phyloP scores from a whole-genome alignment of 1,139 yeast genomes.

The Blastobotrys elegans region DNA sequence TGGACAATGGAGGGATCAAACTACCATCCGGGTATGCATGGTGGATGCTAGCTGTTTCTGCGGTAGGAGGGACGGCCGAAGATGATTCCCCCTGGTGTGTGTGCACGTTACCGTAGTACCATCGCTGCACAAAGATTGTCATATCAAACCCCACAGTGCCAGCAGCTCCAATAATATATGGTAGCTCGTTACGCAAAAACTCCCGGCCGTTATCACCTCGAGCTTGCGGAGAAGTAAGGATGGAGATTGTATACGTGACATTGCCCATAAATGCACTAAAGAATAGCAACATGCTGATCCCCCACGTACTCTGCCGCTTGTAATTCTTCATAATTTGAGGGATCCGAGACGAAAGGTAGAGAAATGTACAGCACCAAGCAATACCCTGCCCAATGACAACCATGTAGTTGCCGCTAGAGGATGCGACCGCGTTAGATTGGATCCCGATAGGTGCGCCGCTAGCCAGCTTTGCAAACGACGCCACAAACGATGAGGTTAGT shows the following conservation, averaged over 20 bases:
- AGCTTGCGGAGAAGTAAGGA: constrained; percentile 45
- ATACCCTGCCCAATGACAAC: constrained; percentile 40
- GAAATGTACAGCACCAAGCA: constrained; percentile 78
- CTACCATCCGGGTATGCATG: constrained; percentile 14
- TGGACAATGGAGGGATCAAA: constrained; percentile 5
- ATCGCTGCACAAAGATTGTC: constrained; percentile 63
- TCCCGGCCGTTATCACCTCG: constrained; percentile 36
- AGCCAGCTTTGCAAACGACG: constrained; percentile 26
- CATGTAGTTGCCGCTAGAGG: constrained; percentile 20
- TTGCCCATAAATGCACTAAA: constrained; percentile 78
- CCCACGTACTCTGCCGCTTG: constrained; percentile 72
- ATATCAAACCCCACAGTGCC: constrained; percentile 82
- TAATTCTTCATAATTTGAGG: constrained; percentile 83
- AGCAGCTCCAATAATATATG: constrained; percentile 72
- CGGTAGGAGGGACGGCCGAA: background rate
- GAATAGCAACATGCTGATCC: constrained; percentile 74
- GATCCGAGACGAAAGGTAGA: constrained; percentile 72
- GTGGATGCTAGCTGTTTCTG: background rate
- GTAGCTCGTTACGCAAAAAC: constrained; percentile 66
- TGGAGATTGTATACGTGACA: constrained; percentile 71
- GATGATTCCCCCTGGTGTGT: background rate
- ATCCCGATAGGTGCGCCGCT: constrained; percentile 2
- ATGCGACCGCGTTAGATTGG: background rate
- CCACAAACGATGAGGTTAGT: constrained; percentile 29
- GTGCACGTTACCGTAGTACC: constrained; percentile 30